Evolutionary conservation across 2,329 filamentous ascomycete species (phyloP).

Genomic region (Xylariaceae sp.): DNA sequence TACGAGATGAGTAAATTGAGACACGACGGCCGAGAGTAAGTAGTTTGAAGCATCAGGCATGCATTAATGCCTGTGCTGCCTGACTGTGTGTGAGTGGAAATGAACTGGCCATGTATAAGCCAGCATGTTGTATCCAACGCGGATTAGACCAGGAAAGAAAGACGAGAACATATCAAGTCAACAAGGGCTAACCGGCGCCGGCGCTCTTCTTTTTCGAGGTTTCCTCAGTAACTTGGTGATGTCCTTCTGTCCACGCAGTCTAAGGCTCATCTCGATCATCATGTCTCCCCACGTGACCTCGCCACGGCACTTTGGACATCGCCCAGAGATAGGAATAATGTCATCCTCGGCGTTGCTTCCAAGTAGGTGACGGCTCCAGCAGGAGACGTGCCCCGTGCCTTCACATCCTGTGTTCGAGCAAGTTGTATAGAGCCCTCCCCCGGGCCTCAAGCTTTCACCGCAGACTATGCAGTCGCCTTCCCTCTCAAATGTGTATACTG

Average conservation of each 20-base stretch:
- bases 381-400: constrained; percentile 54
- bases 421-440: constrained; percentile 49
- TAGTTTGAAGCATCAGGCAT: too few species aligned
- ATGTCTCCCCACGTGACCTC: constrained; percentile 67
- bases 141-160: too few species aligned
- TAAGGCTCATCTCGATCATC: constrained; percentile 75
- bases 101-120: too few species aligned
- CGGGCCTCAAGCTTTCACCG: constrained; percentile 38
- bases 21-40: too few species aligned
- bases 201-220: constrained; percentile 31
- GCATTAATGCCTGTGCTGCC: too few species aligned
- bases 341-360: constrained; percentile 28
- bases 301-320: constrained; percentile 64
- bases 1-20: too few species aligned
- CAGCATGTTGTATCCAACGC: too few species aligned
- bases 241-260: constrained; percentile 65
- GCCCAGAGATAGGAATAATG: constrained; percentile 62
- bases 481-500: constrained; percentile 50
- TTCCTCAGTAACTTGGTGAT: constrained; percentile 62
- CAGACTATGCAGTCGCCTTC: constrained; percentile 54
- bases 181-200: constrained; percentile 13
- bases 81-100: too few species aligned
- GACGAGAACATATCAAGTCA: constrained; percentile 2
- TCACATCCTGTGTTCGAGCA: constrained; percentile 51
- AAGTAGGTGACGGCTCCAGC: constrained; percentile 52